phyloP scores from a whole-genome alignment of 169 alveolate species.

The Plasmodium billcollinsi region DNA sequence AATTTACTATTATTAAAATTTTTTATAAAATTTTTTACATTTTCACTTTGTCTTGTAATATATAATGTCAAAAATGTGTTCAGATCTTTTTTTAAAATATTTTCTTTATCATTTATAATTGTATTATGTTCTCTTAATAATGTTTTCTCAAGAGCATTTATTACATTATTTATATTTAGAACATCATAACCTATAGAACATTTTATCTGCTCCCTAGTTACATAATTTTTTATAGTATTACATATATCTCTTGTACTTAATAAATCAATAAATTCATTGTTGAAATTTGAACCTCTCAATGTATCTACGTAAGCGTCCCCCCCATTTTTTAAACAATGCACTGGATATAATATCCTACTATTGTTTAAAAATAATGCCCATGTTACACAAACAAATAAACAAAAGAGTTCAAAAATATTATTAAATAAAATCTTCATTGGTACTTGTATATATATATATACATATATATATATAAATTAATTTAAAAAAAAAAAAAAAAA shows the following conservation, averaged over 20 bases:
- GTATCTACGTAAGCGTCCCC: conserved; percentile 8
- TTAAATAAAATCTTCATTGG: no score
- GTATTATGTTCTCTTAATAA: conserved; percentile 14
- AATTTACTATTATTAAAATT: background rate
- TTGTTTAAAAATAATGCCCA: no score
- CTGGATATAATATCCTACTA: no score
- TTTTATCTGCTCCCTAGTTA: conserved; percentile 23
- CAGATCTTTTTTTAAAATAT: conserved; percentile 7
- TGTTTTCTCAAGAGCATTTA: conserved; percentile 10
- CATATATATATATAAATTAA: no score
- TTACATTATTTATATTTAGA: conserved; percentile 2
- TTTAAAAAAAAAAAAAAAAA: no score
- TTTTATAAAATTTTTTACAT: conserved; percentile 3
- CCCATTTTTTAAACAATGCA: background rate
- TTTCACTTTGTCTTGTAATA: conserved; percentile 5
- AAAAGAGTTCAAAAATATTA: no score
- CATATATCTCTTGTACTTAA: conserved; percentile 25
- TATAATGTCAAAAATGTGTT: conserved; percentile 15
- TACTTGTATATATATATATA: no score
- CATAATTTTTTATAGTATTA: conserved; percentile 3
- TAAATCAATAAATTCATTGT: conserved; percentile 16
- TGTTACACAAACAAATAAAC: no score
- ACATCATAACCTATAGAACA: background rate
- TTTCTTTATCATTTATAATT: conserved; percentile 8
- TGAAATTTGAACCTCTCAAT: conserved; percentile 6